Conservation (phyloP, 1,139 yeast genomes). For the Eremothecium sinecaudum region DNA sequence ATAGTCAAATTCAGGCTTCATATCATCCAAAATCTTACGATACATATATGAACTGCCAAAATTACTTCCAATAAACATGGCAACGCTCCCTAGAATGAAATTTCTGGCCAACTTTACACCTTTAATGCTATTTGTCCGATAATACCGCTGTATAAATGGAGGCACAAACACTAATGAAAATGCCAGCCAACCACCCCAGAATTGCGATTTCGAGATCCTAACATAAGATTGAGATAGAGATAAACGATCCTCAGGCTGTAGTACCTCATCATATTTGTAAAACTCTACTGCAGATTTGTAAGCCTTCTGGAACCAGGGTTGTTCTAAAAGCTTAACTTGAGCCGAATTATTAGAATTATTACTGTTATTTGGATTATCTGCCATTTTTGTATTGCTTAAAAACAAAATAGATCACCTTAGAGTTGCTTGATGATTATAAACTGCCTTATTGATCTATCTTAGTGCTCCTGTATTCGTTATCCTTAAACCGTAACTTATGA, state of each 20-base stretch:
- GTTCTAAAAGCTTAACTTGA: too few relatives aligned
- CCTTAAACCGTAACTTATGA: too few relatives aligned
- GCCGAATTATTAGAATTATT: too few relatives aligned
- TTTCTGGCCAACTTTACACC: slow-evolving; percentile 32
- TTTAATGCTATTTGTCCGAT: slow-evolving; percentile 27
- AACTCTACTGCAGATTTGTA: slow-evolving; percentile 27
- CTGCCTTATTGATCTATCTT: too few relatives aligned
- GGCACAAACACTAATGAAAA: slow-evolving; percentile 28
- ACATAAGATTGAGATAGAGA: slow-evolving; percentile 21
- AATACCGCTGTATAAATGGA: slow-evolving; percentile 28
- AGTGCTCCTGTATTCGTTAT: too few relatives aligned
- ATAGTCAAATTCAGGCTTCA: slow-evolving; percentile 18
- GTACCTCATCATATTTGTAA: slow-evolving; percentile 24
- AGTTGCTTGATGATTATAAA: too few relatives aligned
- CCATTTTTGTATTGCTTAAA: too few relatives aligned
- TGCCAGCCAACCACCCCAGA: slow-evolving; percentile 31
- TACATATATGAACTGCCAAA: slow-evolving; percentile 26
- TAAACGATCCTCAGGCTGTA: slow-evolving; percentile 25
- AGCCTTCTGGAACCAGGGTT: slow-evolving; percentile 18
- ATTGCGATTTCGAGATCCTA: slow-evolving; percentile 21
- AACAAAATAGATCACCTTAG: too few relatives aligned
- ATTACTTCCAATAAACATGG: slow-evolving; percentile 29
- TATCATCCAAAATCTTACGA: slow-evolving; percentile 20
- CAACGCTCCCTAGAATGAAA: slow-evolving; percentile 30
- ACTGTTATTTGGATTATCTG: too few relatives aligned